Evolutionary conservation across 306 rosid genomes (phyloP).

Genomic region (Crataegus laevigata): DNA sequence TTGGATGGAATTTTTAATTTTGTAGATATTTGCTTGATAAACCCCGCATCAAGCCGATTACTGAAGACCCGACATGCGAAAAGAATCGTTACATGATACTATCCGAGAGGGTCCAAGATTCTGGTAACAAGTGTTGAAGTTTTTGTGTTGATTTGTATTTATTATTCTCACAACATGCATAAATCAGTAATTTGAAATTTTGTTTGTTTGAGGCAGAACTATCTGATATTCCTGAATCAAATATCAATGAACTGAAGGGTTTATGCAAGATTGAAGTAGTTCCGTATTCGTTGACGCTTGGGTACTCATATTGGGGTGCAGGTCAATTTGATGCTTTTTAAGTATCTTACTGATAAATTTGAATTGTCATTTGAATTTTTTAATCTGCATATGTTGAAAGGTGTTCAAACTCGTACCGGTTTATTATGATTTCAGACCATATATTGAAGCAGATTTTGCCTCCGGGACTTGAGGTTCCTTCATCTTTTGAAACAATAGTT

Average conservation of each 20-base stretch:
- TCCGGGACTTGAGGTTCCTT: constrained; percentile 75
- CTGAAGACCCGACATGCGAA: constrained; percentile 59
- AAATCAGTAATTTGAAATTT: background rate
- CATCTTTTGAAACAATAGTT: constrained; percentile 94
- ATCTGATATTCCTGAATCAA: constrained; percentile 56
- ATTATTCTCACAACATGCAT: background rate
- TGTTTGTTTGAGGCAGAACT: constrained; percentile 41
- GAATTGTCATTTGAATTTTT: background rate
- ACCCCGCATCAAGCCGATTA: constrained; percentile 78
- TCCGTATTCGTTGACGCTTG: constrained; percentile 69
- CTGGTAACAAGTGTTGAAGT: constrained; percentile 31
- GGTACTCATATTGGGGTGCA: constrained; percentile 89
- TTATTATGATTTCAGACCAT: constrained; percentile 52
- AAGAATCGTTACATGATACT: constrained; percentile 67
- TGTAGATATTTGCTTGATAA: constrained; percentile 76
- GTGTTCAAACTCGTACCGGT: background rate
- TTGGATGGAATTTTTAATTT: background rate
- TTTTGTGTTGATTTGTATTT: background rate
- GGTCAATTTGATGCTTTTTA: constrained; percentile 41
- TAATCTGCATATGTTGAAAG: background rate
- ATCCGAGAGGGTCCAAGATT: constrained; percentile 54
- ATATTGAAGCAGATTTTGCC: constrained; percentile 86
- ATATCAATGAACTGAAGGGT: constrained; percentile 53
- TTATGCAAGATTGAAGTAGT: constrained; percentile 70
- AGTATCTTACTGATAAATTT: background rate